Evolutionary conservation across 768 basidiomycete genomes (phyloP).

Genomic region (Lactarius tabidus): DNA sequence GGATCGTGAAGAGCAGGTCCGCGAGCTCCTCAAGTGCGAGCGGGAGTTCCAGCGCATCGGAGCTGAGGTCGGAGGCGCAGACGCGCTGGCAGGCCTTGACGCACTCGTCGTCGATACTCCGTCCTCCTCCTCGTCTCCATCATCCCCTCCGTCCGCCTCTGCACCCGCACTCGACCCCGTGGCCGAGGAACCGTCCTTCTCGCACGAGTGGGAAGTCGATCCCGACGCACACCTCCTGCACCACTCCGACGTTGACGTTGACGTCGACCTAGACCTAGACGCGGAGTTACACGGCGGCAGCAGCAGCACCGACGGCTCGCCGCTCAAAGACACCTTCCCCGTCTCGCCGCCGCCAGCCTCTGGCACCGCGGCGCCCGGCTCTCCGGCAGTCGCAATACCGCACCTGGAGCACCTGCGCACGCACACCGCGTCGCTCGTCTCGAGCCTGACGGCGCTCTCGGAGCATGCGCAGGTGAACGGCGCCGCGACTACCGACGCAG

Average conservation of each 20-base stretch:
- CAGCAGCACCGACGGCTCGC: constrained; percentile 43
- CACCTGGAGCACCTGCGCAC: constrained; percentile 69
- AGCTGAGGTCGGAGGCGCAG: constrained; percentile 71
- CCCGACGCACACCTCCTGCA: constrained; percentile 40
- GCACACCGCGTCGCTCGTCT: constrained; percentile 68
- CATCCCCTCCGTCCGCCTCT: constrained; percentile 21
- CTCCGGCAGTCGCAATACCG: constrained; percentile 50
- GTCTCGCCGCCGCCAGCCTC: constrained; percentile 38
- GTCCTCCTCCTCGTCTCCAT: constrained; percentile 29
- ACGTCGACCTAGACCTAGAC: constrained; percentile 33
- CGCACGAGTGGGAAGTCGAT: constrained; percentile 60
- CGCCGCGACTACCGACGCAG: constrained; percentile 80
- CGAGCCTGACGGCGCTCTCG: constrained; percentile 71
- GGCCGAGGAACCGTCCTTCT: constrained; percentile 31
- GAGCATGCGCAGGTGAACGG: constrained; percentile 89
- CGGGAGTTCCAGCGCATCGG: constrained; percentile 75
- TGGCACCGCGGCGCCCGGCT: constrained; percentile 45
- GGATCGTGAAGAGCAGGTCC: constrained; percentile 77
- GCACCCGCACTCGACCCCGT: constrained; percentile 29
- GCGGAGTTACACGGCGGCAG: constrained; percentile 50
- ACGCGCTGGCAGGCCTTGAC: constrained; percentile 66
- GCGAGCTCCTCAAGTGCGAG: constrained; percentile 73
- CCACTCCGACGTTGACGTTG: not conserved
- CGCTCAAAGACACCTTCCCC: constrained; percentile 55
- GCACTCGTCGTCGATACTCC: constrained; percentile 48